A percentile compares a stretch with the other conserved stretches of the same genome.
Conservation (phyloP, 257 asterid genomes). For the Solanum chiquidenum region DNA sequence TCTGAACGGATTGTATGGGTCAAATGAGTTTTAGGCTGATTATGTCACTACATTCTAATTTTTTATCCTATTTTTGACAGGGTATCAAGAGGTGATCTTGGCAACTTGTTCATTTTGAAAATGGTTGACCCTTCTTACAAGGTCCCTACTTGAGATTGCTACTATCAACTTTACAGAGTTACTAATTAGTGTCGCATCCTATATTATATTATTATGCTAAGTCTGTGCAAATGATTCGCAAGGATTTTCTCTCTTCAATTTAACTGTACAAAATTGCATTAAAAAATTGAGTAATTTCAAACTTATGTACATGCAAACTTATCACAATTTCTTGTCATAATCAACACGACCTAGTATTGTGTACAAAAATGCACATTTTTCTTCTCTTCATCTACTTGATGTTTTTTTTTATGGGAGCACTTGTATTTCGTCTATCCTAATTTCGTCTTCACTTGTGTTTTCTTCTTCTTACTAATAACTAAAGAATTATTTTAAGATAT, state of each 20-base stretch:
- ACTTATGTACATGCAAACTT: not conserved
- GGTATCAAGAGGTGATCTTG: conserved; percentile 82
- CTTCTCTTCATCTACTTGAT: not conserved
- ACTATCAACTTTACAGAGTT: not conserved
- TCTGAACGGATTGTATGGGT: not conserved
- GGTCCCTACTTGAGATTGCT: conserved; percentile 30
- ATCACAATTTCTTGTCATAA: not conserved
- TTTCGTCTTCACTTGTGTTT: not conserved
- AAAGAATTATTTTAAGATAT: not conserved
- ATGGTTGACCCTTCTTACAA: conserved; percentile 71
- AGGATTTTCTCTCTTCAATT: not conserved
- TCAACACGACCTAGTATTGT: not conserved
- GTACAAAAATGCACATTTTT: not conserved
- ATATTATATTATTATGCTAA: not conserved
- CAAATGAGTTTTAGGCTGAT: not conserved
- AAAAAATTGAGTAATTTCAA: not conserved
- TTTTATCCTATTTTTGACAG: conserved; percentile 21
- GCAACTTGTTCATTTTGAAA: conserved; percentile 70
- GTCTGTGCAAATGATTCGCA: not conserved
- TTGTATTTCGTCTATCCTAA: not conserved
- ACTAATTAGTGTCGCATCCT: not conserved
- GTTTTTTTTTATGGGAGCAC: not conserved
- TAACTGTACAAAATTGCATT: not conserved
- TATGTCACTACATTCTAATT: not conserved
- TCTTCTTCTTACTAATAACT: not conserved